phyloP scores from a whole-genome alignment of 2,329 filamentous ascomycete genomes.

The Penicillium aurantiogriseum region DNA sequence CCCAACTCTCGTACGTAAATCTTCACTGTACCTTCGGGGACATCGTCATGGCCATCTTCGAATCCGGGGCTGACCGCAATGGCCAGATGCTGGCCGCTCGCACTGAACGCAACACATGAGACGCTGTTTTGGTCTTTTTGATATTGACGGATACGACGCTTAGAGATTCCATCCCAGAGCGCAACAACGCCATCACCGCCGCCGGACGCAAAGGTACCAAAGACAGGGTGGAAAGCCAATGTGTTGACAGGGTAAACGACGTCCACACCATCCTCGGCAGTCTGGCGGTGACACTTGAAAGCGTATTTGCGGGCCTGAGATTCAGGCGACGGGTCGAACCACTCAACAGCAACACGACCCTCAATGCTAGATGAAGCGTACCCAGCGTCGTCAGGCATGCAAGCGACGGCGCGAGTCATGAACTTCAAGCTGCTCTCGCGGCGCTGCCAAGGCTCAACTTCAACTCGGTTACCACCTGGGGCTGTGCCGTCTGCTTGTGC shows the following conservation, averaged over 20 bases:
- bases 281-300: slow-evolving; percentile 95
- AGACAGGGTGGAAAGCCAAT: slow-evolving; percentile 77
- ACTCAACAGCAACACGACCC: slow-evolving; percentile 92
- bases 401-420: slow-evolving; percentile 87
- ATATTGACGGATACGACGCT: slow-evolving; percentile 86
- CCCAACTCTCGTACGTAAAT: slow-evolving; percentile 80
- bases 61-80: slow-evolving; percentile 83
- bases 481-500: slow-evolving; percentile 47
- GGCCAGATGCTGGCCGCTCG: slow-evolving; percentile 73
- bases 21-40: slow-evolving; percentile 67
- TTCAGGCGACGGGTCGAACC: slow-evolving; percentile 87
- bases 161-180: slow-evolving; percentile 87
- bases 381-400: slow-evolving; percentile 94
- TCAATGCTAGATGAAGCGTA: slow-evolving; percentile 93
- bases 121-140: slow-evolving; percentile 79
- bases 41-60: slow-evolving; percentile 80
- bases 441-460: slow-evolving; percentile 81
- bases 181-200: slow-evolving; percentile 91
- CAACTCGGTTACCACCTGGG: slow-evolving; percentile 40
- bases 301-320: slow-evolving; percentile 93
- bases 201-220: slow-evolving; percentile 83
- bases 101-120: slow-evolving; percentile 72
- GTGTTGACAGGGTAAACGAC: slow-evolving; percentile 91
- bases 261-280: slow-evolving; percentile 62
- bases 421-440: slow-evolving; percentile 94